These are phyloP conservation scores for Raphanus hybrid DNA, from an alignment of 441 rosid species.

Conservation along the genomic window DNA sequence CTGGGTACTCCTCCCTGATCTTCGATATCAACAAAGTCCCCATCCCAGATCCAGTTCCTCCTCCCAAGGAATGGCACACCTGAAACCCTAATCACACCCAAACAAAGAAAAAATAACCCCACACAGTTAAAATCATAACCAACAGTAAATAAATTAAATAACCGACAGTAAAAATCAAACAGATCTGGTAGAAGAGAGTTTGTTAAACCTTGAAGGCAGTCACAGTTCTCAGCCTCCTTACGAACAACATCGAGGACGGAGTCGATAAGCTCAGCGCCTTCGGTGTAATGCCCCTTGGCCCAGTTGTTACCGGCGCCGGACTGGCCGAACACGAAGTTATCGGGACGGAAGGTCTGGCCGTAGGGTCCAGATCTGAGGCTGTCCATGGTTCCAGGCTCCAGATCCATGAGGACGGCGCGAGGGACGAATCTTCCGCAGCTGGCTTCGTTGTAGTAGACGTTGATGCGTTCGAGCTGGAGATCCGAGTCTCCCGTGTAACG, in stretches of 20 bases:
- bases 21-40: slow-evolving; percentile 12
- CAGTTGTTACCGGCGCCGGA: slow-evolving; percentile 22
- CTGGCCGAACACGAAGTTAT: slow-evolving; percentile 19
- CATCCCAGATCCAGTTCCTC: slow-evolving; percentile 22
- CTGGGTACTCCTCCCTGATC: slow-evolving; percentile 18
- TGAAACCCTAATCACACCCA: slow-evolving; percentile 1
- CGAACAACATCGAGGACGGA: slow-evolving; percentile 24
- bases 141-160: no score
- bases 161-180: neutral
- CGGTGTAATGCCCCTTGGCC: slow-evolving; percentile 15
- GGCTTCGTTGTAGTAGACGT: slow-evolving; percentile 22
- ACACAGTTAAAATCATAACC: neutral
- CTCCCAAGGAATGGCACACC: slow-evolving; percentile 16
- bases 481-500: slow-evolving; percentile 20
- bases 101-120: neutral
- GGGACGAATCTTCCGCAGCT: slow-evolving; percentile 21
- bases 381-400: slow-evolving; percentile 24
- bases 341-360: slow-evolving; percentile 19
- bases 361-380: slow-evolving; percentile 22
- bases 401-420: slow-evolving; percentile 10
- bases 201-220: slow-evolving; percentile 8
- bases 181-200: neutral
- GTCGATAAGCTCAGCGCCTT: slow-evolving; percentile 11
- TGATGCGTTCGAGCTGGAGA: slow-evolving; percentile 20
- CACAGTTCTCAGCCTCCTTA: slow-evolving; percentile 21